phyloP scores from a whole-genome alignment of 495 filamentous ascomycete species.

The Trichocladium uniseriatum region DNA sequence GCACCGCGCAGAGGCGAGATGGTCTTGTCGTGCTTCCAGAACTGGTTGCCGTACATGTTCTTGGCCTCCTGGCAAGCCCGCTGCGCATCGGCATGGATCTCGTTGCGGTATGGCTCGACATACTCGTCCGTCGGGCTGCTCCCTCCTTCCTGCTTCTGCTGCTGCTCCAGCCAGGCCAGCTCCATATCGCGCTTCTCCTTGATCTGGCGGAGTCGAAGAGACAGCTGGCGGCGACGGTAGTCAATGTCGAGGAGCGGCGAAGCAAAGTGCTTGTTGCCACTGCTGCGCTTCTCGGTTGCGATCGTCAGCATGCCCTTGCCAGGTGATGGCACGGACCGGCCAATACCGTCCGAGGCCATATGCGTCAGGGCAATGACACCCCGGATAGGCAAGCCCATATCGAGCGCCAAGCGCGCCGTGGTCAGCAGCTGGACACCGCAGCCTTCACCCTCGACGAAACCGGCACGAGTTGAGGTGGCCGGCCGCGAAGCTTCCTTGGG shows the following conservation, averaged over 20 bases:
- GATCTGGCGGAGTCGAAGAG: no score
- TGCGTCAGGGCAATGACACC: conserved; percentile 88
- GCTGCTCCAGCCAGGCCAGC: conserved; percentile 45
- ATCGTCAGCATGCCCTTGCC: conserved; percentile 97
- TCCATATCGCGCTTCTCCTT: no score
- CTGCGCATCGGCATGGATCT: no score
- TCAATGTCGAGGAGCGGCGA: conserved; percentile 94
- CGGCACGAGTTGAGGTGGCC: conserved; percentile 88
- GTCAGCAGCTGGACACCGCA: conserved; percentile 98
- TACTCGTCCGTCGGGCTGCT: conserved; percentile 69
- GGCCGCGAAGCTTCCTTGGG: conserved; percentile 96
- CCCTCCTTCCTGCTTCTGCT: conserved; percentile 85
- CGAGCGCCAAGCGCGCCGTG: conserved; percentile 87
- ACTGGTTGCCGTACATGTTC: conserved; percentile 87
- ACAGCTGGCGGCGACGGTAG: conserved; percentile 85
- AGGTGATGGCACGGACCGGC: conserved; percentile 90
- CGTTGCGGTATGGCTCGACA: no score
- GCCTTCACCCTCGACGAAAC: conserved; percentile 99
- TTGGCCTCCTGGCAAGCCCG: conserved; percentile 64
- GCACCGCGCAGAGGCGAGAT: conserved; percentile 94
- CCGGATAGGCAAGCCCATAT: conserved; percentile 98
- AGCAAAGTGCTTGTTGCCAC: no score
- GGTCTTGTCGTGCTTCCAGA: conserved; percentile 90
- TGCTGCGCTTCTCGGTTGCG: conserved; percentile 79
- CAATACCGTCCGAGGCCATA: conserved; percentile 99